Evolutionary conservation across 352 stramenopile genomes (phyloP).

Genomic region (Blastocystis sp.): DNA sequence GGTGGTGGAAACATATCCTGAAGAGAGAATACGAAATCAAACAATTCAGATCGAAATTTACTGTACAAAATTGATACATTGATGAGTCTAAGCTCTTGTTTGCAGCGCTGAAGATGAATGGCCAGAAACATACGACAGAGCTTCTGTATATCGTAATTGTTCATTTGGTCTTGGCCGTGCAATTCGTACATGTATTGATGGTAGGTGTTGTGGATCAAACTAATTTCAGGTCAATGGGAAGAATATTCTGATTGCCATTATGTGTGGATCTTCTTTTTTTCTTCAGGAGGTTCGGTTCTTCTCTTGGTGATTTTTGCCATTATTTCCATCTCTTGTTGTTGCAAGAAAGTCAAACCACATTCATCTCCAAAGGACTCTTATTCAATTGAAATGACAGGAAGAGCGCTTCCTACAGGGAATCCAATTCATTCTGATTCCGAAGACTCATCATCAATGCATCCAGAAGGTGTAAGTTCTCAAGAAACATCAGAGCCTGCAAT

Average conservation of each 20-base stretch:
- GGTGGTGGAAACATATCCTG: not conserved
- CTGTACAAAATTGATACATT: not conserved
- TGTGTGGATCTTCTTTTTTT: constrained; percentile 1
- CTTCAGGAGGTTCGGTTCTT: not conserved
- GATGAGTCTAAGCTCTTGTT: not conserved
- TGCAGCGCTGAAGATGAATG: constrained; percentile 29
- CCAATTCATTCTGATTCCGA: not conserved
- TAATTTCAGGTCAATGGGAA: not conserved
- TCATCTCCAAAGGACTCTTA: not conserved
- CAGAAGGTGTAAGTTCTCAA: not conserved
- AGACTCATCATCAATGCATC: not conserved
- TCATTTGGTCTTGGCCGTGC: not conserved
- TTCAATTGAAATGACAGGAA: too few relatives aligned
- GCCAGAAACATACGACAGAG: constrained; percentile 3
- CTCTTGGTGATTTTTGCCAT: constrained; percentile 8
- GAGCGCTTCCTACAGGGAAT: not conserved
- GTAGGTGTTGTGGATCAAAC: not conserved
- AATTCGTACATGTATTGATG: constrained; percentile 1
- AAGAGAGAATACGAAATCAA: not conserved
- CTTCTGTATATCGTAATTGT: not conserved
- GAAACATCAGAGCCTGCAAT: not conserved
- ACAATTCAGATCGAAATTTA: not conserved
- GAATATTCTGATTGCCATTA: not conserved
- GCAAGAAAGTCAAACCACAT: not conserved
- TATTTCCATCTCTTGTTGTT: not conserved